These are phyloP conservation scores for Ceratocystis lukuohia DNA, from an alignment of 2,329 filamentous ascomycete genomes.

Conservation along the genomic window DNA sequence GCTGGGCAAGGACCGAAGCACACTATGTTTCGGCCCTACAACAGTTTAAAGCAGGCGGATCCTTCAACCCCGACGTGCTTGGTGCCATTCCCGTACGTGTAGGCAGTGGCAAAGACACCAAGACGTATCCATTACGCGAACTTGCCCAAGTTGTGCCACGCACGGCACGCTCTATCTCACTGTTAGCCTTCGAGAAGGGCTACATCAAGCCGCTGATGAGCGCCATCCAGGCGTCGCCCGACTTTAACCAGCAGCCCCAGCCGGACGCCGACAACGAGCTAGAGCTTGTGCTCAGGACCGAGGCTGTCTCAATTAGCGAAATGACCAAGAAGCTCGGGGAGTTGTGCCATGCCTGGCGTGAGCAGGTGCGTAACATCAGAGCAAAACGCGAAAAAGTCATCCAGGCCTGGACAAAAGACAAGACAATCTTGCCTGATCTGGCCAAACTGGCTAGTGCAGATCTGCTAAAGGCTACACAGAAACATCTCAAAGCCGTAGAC, in stretches of 20 bases:
- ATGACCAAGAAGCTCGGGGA: constrained; percentile 33
- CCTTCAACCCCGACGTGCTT: constrained; percentile 39
- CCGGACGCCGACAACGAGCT: constrained; percentile 44
- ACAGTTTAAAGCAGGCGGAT: constrained; percentile 34
- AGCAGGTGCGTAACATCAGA: constrained; percentile 35
- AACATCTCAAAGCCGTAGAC: constrained; percentile 40
- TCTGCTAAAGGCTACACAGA: constrained; percentile 38
- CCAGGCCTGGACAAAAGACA: constrained; percentile 36
- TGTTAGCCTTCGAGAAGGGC: constrained; percentile 31
- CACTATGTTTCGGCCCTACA: constrained; percentile 32
- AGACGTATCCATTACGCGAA: constrained; percentile 38
- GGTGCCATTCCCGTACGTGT: constrained; percentile 32
- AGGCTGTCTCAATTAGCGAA: constrained; percentile 39
- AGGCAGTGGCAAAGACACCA: constrained; percentile 21
- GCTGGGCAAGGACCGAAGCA: constrained; percentile 30
- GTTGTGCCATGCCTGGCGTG: constrained; percentile 37
- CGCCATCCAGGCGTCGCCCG: constrained; percentile 38
- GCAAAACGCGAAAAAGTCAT: constrained; percentile 37
- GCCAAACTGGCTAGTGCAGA: constrained; percentile 36
- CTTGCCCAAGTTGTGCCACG: constrained; percentile 42
- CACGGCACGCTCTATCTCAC: constrained; percentile 30
- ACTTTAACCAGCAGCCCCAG: constrained; percentile 50
- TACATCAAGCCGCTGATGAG: constrained; percentile 43
- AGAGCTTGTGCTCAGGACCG: constrained; percentile 42
- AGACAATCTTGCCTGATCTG: constrained; percentile 34